These are phyloP conservation scores for Blumeriella jaapii DNA, from an alignment of 2,329 filamentous ascomycete species.

Conservation along the genomic window DNA sequence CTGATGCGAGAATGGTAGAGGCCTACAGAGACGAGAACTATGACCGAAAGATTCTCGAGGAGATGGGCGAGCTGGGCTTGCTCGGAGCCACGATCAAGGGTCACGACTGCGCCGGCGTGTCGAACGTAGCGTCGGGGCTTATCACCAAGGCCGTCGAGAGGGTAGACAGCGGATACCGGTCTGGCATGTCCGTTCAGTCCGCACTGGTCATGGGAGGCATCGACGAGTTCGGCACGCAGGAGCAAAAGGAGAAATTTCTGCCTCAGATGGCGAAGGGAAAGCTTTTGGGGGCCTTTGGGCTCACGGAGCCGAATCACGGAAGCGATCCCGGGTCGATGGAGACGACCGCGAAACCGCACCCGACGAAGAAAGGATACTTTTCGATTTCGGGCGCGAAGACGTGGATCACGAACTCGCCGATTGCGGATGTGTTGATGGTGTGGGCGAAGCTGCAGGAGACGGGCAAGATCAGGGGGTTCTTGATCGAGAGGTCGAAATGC, in stretches of 20 bases:
- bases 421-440: constrained; percentile 71
- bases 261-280: constrained; percentile 74
- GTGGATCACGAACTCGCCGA: constrained; percentile 92
- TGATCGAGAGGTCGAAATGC: constrained; percentile 76
- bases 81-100: constrained; percentile 78
- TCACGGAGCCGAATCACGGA: constrained; percentile 89
- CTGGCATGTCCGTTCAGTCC: constrained; percentile 87
- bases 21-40: constrained; percentile 81
- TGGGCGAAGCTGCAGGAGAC: constrained; percentile 91
- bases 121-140: constrained; percentile 76
- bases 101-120: constrained; percentile 79
- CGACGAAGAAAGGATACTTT: constrained; percentile 72
- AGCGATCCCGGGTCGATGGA: constrained; percentile 90
- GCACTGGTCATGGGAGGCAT: constrained; percentile 92
- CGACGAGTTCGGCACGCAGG: constrained; percentile 72
- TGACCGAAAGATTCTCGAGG: constrained; percentile 71
- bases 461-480: constrained; percentile 87
- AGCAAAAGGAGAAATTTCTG: constrained; percentile 77
- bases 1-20: constrained; percentile 37
- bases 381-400: constrained; percentile 76
- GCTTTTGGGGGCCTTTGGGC: constrained; percentile 72
- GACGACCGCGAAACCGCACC: constrained; percentile 72
- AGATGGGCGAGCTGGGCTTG: constrained; percentile 89
- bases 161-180: constrained; percentile 84
- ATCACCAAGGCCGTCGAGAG: constrained; percentile 86